A percentile compares a stretch with the other conserved stretches of the same genome.
phyloP scores from a whole-genome alignment of 2,329 filamentous ascomycete species.

The Colletotrichum magnum region DNA sequence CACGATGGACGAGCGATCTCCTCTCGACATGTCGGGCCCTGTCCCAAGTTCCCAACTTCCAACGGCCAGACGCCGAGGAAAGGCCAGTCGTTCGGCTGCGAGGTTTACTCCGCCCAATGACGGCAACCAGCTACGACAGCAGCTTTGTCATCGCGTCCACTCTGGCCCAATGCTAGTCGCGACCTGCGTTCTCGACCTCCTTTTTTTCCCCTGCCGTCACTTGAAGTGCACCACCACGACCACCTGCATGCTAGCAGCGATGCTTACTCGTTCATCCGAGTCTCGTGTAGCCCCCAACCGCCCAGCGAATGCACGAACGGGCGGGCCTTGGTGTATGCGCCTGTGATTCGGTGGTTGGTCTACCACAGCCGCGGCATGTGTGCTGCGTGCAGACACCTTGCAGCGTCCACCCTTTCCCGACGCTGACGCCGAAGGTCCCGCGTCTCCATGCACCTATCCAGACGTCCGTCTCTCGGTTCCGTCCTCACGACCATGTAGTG shows the following conservation, averaged over 20 bases:
- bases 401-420: slow-evolving; percentile 19
- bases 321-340: slow-evolving; percentile 21
- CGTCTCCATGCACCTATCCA: slow-evolving; percentile 23
- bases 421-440: slow-evolving; percentile 30
- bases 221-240: neutral
- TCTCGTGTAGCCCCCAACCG: slow-evolving; percentile 28
- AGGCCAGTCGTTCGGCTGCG: neutral
- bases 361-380: slow-evolving; percentile 33
- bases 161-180: slow-evolving; percentile 8
- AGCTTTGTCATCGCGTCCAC: slow-evolving; percentile 12
- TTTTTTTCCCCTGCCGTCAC: slow-evolving; percentile 7
- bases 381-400: slow-evolving; percentile 31
- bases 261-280: slow-evolving; percentile 15
- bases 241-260: slow-evolving; percentile 10
- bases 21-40: slow-evolving; percentile 6
- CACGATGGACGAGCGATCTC: slow-evolving; percentile 8
- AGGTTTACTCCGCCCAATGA: slow-evolving; percentile 3
- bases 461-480: slow-evolving; percentile 2
- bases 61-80: slow-evolving; percentile 17
- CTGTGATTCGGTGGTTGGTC: slow-evolving; percentile 29
- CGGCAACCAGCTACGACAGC: neutral
- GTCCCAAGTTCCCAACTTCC: neutral
- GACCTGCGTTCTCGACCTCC: slow-evolving; percentile 18
- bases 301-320: slow-evolving; percentile 31
- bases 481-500: neutral